Percentiles rank a stretch among this genome's conserved stretches.
phyloP scores from a whole-genome alignment of 164 flowering plant genomes.

The Stephania japonica region DNA sequence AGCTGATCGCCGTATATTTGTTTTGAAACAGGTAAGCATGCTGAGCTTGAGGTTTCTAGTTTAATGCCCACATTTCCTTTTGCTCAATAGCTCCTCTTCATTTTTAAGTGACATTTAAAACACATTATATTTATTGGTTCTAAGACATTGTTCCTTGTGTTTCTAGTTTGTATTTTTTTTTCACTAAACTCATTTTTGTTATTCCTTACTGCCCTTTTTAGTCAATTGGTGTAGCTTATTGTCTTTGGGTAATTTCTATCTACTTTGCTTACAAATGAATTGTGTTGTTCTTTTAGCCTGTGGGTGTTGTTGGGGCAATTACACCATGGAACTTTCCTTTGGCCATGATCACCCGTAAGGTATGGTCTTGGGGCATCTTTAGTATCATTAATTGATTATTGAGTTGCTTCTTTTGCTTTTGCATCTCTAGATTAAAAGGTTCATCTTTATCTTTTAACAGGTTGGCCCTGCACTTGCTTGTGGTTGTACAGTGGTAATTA shows the following conservation, averaged over 20 bases:
- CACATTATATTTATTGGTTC: neutral
- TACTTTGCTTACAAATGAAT: neutral
- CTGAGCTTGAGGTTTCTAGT: neutral
- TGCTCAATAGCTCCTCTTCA: too few species aligned
- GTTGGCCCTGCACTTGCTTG: conserved; percentile 99
- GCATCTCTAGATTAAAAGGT: conserved; percentile 5
- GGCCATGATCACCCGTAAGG: conserved; percentile 99
- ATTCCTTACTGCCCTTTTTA: neutral
- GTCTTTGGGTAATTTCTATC: neutral
- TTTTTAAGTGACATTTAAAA: neutral
- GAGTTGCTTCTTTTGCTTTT: neutral
- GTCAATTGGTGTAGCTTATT: neutral
- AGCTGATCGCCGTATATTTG: conserved; percentile 81
- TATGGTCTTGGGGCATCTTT: conserved; percentile 15
- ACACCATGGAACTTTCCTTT: conserved; percentile 98
- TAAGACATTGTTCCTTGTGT: neutral
- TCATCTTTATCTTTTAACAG: conserved; percentile 28
- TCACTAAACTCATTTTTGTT: neutral
- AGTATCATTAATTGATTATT: neutral
- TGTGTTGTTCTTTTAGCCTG: conserved; percentile 53
- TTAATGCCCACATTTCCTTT: neutral
- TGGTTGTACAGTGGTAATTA: conserved; percentile 95
- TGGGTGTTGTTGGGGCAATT: conserved; percentile 97
- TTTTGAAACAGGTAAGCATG: conserved; percentile 73
- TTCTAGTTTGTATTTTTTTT: neutral